Base-by-base conservation (phyloP, 2,329 filamentous ascomycete genomes). In the Xenoacremonium recifei region DNA sequence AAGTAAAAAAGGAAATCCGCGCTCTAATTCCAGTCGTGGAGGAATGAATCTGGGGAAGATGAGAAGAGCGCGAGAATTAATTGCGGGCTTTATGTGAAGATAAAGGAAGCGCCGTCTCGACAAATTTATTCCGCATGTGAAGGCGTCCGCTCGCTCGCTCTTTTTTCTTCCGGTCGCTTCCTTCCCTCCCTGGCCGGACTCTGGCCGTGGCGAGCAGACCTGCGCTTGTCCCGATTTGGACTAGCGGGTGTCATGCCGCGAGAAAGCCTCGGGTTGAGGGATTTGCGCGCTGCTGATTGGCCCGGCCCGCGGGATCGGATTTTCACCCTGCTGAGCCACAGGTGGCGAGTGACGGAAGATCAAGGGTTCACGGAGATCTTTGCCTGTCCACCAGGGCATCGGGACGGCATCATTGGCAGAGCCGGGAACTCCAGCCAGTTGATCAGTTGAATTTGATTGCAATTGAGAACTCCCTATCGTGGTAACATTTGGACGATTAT, bases 121-220 rank as follows among this genome's bases (percentile, higher is more conserved):
- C 45, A 51, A 58, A 58, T 50, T 47, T 56, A 37, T 39, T 32
- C 48, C 42, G 42, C 56, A 59, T 59, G 56, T 59, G 56, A 59
- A 59, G 46, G 27, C 15, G 18, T 18, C 5, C 32, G 32, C 32
- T n/a, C n/a, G n/a, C n/a, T n/a, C n/a, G n/a, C n/a, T n/a, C n/a
- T n/a, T n/a, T n/a, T 34, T 34, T 34, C 32, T 34, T 20, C 32
- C 32, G 32, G 32, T 18, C 7, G 32, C 6, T 10, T 20, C 23
- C 13, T 27, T 10, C 16, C 32, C 17, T 34, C 32, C 10, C 16
- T 5, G 15, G 16, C 32, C n/a, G 29, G 29, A 31, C 20, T 34
- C 5, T n/a, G 55, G 47, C 41, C 50, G 42, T 44, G 43, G 43
- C 50, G 48, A 46, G 36, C 21, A 12, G 3, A 4, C 17, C n/a